These are phyloP conservation scores for Alternaria brassicae DNA, from an alignment of 2,329 filamentous ascomycete genomes.

Conservation along the genomic window DNA sequence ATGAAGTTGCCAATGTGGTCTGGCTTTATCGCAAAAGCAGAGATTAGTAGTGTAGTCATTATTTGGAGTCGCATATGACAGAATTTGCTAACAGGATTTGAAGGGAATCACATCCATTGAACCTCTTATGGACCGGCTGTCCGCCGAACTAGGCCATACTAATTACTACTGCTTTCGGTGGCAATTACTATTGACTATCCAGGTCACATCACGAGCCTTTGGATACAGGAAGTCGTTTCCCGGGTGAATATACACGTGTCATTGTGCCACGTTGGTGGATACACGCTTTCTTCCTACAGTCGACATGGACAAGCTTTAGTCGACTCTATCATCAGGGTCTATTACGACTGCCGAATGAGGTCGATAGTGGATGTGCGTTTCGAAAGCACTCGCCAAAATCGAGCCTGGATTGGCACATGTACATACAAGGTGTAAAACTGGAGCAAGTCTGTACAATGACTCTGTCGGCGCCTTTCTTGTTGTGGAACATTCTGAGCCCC, in stretches of 20 bases:
- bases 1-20: conserved; percentile 9
- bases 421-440: not conserved
- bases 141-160: conserved; percentile 7
- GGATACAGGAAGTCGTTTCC: not conserved
- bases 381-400: not conserved
- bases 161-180: conserved; percentile 10
- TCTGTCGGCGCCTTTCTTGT: not conserved
- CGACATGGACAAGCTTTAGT: conserved; percentile 6
- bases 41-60: too few relatives aligned
- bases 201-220: not conserved
- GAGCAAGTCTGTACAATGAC: not conserved
- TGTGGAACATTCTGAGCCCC: not conserved
- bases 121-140: not conserved
- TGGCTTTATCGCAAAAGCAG: conserved; percentile 5
- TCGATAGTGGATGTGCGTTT: conserved; percentile 6
- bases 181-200: conserved; percentile 10
- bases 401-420: not conserved
- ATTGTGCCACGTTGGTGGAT: conserved; percentile 13
- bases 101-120: not conserved
- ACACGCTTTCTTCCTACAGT: conserved; percentile 3
- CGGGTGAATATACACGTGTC: not conserved
- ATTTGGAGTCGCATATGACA: not conserved
- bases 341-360: conserved; percentile 3
- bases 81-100: not conserved
- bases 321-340: not conserved